These are phyloP conservation scores for Calonectria hawksworthii DNA, from an alignment of 2,329 filamentous ascomycete genomes.

Conservation along the genomic window DNA sequence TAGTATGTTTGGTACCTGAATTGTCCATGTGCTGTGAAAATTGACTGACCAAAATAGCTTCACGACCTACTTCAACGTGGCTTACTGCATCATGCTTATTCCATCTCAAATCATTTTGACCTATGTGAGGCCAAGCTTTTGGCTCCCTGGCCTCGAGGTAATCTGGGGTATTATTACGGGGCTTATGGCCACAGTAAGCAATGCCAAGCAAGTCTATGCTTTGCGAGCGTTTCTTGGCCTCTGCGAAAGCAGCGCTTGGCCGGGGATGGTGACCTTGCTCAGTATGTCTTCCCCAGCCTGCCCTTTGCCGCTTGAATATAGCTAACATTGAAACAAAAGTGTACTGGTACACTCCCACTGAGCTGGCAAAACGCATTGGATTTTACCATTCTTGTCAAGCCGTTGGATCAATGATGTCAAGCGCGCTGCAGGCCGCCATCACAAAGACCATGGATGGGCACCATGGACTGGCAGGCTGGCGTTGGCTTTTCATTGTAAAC, in stretches of 20 bases:
- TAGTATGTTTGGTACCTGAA: slow-evolving; percentile 1
- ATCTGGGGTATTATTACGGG: slow-evolving; percentile 45
- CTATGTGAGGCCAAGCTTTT: slow-evolving; percentile 53
- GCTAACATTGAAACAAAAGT: slow-evolving; percentile 1
- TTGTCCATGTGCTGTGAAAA: background rate
- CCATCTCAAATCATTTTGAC: slow-evolving; percentile 56
- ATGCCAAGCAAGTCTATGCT: slow-evolving; percentile 51
- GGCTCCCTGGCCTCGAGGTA: slow-evolving; percentile 54
- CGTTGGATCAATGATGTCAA: slow-evolving; percentile 58
- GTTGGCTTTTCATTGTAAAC: slow-evolving; percentile 62
- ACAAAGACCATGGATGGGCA: slow-evolving; percentile 55
- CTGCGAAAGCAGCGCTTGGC: slow-evolving; percentile 52
- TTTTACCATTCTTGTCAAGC: slow-evolving; percentile 58
- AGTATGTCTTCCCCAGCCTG: slow-evolving; percentile 16
- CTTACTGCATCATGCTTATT: slow-evolving; percentile 66
- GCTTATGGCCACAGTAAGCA: slow-evolving; percentile 48
- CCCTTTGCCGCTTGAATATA: background rate
- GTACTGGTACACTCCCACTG: slow-evolving; percentile 31
- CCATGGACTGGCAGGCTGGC: slow-evolving; percentile 57
- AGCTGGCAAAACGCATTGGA: slow-evolving; percentile 49
- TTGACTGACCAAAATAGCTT: slow-evolving; percentile 34
- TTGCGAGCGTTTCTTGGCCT: slow-evolving; percentile 58
- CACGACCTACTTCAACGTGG: slow-evolving; percentile 67
- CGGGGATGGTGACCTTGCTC: slow-evolving; percentile 53
- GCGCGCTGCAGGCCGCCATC: slow-evolving; percentile 58